Percentiles rank a stretch among this genome's conserved stretches.
These are phyloP conservation scores for Cryptococcus sp. DNA, from an alignment of 1,284 basidiomycete species.

Conservation along the genomic window DNA sequence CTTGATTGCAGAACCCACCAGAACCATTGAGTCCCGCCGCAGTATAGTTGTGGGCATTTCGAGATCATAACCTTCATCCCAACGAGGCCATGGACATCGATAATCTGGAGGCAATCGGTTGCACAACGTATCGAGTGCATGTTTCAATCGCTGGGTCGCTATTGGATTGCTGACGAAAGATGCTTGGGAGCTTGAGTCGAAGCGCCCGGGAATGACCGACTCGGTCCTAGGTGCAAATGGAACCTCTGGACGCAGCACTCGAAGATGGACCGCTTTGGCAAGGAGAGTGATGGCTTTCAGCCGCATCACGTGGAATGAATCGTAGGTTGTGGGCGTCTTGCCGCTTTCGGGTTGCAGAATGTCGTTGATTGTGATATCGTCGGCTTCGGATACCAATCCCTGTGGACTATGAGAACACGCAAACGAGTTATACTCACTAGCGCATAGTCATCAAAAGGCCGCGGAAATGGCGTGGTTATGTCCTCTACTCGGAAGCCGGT, in stretches of 20 bases:
- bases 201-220: neutral
- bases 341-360: constrained; percentile 11
- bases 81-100: constrained; percentile 5
- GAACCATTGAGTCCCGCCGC: neutral
- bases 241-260: constrained; percentile 23
- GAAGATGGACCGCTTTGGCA: constrained; percentile 20
- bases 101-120: too few relatives aligned
- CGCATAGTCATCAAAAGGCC: too few relatives aligned
- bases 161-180: neutral
- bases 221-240: constrained; percentile 1
- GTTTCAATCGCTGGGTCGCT: neutral
- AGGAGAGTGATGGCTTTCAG: constrained; percentile 29
- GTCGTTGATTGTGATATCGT: constrained; percentile 24
- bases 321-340: constrained; percentile 5
- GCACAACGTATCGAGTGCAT: constrained; percentile 1
- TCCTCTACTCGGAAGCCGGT: constrained; percentile 30
- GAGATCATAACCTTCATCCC: constrained; percentile 13
- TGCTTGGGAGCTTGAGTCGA: neutral
- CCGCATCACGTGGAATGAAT: constrained; percentile 25
- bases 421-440: too few relatives aligned
- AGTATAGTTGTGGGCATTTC: neutral
- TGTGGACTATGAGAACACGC: constrained; percentile 16
- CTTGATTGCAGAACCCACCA: neutral
- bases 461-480: constrained; percentile 36
- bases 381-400: constrained; percentile 23